Evolutionary conservation across 768 basidiomycete species (phyloP), one percentile per base, ranked within the genome.

Genomic region (Peribolospora baueri): DNA sequence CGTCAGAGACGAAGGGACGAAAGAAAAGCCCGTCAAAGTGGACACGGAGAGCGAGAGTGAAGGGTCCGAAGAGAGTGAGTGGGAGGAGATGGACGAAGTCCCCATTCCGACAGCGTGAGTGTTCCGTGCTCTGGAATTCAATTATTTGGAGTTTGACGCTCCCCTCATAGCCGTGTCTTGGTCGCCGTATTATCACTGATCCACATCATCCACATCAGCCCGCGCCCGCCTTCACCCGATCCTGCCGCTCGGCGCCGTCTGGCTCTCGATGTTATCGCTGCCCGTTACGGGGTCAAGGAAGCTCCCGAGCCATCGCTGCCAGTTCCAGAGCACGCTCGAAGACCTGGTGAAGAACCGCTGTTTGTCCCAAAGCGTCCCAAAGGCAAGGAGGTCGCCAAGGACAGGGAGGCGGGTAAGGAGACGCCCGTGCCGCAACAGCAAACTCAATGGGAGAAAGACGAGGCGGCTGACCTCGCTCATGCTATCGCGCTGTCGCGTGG

Each of bases 11-110:
- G 76, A 83, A 52, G 11, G 37, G 49, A 14, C 36, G 42, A 36
- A 11, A 8, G 73, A 77, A 51, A 85, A 70, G 11, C 65, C 62
- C 42, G 61, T 59, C 8, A 61, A 56, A 53, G 57, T 59, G 56
- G 62, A 49, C 61, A 64, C 43, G 61, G 66, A 65, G 48, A 62
- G 68, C 42, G 67, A 68, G 14, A 62, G 55, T 43, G 60, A 60
- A 43, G 62, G 66, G 37, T 65, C 70, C 7, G 70, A 71, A 57
- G 71, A 64, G 53, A 72, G 69, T 59, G 76, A 76, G 52, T 63
- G 5, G 54, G 70, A 68, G 61, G 84, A 80, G 56, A 88, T 84
- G 83, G 86, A 87, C 63, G 81, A 85, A 65, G 77, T 84, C 36
- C 61, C 66, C 53, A 78, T 83, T 13, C 39, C 9, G 51, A 13